These are phyloP conservation scores for Ambrosiella beaveri DNA, from an alignment of 2,329 filamentous ascomycete species.

Conservation along the genomic window DNA sequence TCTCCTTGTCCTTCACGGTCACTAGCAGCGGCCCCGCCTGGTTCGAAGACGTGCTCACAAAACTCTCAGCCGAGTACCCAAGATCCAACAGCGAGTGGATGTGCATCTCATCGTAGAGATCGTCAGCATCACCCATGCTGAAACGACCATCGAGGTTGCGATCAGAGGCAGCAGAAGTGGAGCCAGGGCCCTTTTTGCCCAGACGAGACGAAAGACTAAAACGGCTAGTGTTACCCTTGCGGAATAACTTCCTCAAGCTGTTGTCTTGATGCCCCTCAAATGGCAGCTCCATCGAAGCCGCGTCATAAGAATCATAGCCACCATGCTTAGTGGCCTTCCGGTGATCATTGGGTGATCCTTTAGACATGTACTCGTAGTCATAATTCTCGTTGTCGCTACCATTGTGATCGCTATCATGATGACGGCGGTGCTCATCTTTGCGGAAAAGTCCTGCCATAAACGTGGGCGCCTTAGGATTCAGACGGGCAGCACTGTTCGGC, in stretches of 20 bases:
- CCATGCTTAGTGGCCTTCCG: slow-evolving; percentile 34
- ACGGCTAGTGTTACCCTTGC: slow-evolving; percentile 49
- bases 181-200: slow-evolving; percentile 40
- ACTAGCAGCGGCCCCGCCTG: neutral
- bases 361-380: slow-evolving; percentile 15
- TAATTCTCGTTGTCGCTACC: neutral
- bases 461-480: slow-evolving; percentile 79
- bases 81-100: slow-evolving; percentile 11
- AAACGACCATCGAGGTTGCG: slow-evolving; percentile 36
- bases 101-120: slow-evolving; percentile 29
- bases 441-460: slow-evolving; percentile 61
- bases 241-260: slow-evolving; percentile 42
- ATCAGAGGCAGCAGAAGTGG: slow-evolving; percentile 36
- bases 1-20: slow-evolving; percentile 20
- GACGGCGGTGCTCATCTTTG: slow-evolving; percentile 21
- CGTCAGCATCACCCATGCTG: slow-evolving; percentile 39
- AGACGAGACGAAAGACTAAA: slow-evolving; percentile 42
- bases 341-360: slow-evolving; percentile 35
- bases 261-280: slow-evolving; percentile 32
- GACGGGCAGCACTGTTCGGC: slow-evolving; percentile 38
- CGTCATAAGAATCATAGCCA: slow-evolving; percentile 45
- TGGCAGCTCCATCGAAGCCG: slow-evolving; percentile 34
- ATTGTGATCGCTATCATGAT: slow-evolving; percentile 9
- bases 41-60: slow-evolving; percentile 34
- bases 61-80: slow-evolving; percentile 27